Evolutionary conservation across 2,329 filamentous ascomycete genomes (phyloP), one percentile per base, ranked within the genome.

Genomic region (Aspergillus aculeatus): DNA sequence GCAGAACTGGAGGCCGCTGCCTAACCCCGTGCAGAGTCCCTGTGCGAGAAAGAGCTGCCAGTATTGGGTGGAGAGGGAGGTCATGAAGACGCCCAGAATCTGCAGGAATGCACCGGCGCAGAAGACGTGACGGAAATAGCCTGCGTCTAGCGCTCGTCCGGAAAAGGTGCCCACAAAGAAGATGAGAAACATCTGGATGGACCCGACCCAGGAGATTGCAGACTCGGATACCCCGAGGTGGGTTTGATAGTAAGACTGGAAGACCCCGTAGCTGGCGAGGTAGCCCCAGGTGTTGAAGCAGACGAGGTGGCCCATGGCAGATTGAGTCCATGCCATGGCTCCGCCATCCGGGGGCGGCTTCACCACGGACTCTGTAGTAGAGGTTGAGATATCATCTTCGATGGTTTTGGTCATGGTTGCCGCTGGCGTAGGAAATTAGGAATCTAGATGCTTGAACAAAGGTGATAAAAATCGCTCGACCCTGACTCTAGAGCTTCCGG

Each of bases 91-190:
- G 2, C 64, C 63, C 6, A 80, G 21, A 0, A 80, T 62, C 10
- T 68, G 63, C 6, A 79, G 54, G 16, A 75, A 12, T 5, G 64
- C 65, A 2, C 73, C 73, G 5, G 47, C 9, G 14, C 64, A 19
- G 29, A 69, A 68, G 5, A 73, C 63, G 0, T 59, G 32, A 3
- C 68, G 67, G 61, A 79, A 78, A 54, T 76, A 74, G 10, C 78
- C 77, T 24, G 75, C 73, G 57, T 81, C 78, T 5, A 73, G 71
- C 3, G 74, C 67, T 10, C 73, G 71, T 2, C 77, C 77, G 9
- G 75, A 73, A 47, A 41, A 65, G 12, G 31, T 56, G 9, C 58
- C 61, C 32, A 58, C 54, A 19, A 60, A 62, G 49, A 61, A 62
- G n/a, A 64, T 35, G 5, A 62, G 51, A 32, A 63, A 64, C 21